Conservation (phyloP, 2,329 filamentous ascomycete genomes). For the Penicillium sp. region DNA sequence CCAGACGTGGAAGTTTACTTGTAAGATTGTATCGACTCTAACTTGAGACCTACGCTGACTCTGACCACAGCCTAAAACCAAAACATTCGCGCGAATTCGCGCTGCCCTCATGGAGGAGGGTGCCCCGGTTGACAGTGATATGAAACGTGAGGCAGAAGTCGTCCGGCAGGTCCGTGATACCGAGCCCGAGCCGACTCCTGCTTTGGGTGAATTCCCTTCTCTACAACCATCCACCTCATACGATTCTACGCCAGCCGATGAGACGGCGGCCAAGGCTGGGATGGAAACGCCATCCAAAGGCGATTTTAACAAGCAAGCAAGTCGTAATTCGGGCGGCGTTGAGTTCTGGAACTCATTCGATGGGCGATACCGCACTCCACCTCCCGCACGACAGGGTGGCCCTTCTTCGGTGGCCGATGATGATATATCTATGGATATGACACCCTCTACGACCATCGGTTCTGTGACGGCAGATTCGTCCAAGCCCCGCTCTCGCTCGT, state of each 20-base stretch:
- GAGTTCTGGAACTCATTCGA: slow-evolving; percentile 82
- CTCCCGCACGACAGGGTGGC: slow-evolving; percentile 60
- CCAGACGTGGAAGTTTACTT: slow-evolving; percentile 82
- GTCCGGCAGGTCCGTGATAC: slow-evolving; percentile 93
- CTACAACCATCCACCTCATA: slow-evolving; percentile 47
- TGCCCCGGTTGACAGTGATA: slow-evolving; percentile 83
- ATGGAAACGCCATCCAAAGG: slow-evolving; percentile 58
- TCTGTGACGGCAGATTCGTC: slow-evolving; percentile 30
- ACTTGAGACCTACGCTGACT: neutral
- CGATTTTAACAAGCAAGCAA: slow-evolving; percentile 74
- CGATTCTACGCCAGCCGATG: slow-evolving; percentile 14
- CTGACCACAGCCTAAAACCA: slow-evolving; percentile 77
- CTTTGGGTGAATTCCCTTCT: slow-evolving; percentile 47
- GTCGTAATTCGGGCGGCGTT: slow-evolving; percentile 70
- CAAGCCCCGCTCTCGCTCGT: slow-evolving; percentile 40
- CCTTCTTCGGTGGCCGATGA: slow-evolving; percentile 51
- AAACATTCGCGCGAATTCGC: slow-evolving; percentile 89
- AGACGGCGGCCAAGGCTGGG: slow-evolving; percentile 27
- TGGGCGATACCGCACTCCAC: slow-evolving; percentile 66
- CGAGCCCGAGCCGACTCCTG: slow-evolving; percentile 60
- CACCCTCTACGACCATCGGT: slow-evolving; percentile 36
- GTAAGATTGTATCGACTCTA: slow-evolving; percentile 54
- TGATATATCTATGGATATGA: slow-evolving; percentile 43
- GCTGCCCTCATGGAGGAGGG: slow-evolving; percentile 87
- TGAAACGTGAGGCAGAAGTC: slow-evolving; percentile 89